Percentiles rank a stretch among this genome's conserved stretches.
These are phyloP conservation scores for Bacidia gigantensis DNA, from an alignment of 495 filamentous ascomycete genomes.

Conservation along the genomic window DNA sequence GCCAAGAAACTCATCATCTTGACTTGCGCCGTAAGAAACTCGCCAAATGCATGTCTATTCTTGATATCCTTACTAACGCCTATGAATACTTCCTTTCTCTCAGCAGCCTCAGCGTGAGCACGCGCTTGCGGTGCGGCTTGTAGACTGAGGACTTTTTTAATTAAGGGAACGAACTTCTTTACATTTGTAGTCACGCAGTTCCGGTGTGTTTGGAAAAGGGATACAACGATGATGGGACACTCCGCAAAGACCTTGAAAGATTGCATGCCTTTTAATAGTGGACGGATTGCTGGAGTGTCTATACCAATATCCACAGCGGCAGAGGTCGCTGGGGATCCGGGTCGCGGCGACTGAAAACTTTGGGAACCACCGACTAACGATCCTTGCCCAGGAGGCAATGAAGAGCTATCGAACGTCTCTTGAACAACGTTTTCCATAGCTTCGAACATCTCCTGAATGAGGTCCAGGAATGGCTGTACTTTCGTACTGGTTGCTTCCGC, in stretches of 20 bases:
- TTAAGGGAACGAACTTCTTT: conserved; percentile 81
- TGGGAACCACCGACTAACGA: conserved; percentile 50
- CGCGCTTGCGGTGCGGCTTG: conserved; percentile 91
- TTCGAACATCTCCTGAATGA: conserved; percentile 93
- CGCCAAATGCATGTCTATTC: conserved; percentile 87
- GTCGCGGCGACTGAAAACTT: conserved; percentile 72
- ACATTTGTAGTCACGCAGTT: conserved; percentile 68
- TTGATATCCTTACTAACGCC: conserved; percentile 90
- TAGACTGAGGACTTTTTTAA: conserved; percentile 76
- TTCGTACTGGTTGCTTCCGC: conserved; percentile 61
- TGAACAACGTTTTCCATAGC: conserved; percentile 84
- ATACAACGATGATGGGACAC: conserved; percentile 97
- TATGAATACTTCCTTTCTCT: conserved; percentile 67
- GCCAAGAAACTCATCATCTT: conserved; percentile 99
- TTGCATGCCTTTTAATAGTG: conserved; percentile 81
- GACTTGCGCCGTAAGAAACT: conserved; percentile 94
- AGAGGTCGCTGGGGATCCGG: conserved; percentile 75
- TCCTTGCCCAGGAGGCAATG: conserved; percentile 28
- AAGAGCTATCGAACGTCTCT: conserved; percentile 75
- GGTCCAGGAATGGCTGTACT: conserved; percentile 77
- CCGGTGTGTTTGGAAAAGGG: conserved; percentile 88
- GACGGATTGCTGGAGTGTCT: conserved; percentile 69
- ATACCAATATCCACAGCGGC: conserved; percentile 54
- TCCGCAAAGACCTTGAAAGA: conserved; percentile 98
- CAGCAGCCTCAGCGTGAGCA: conserved; percentile 70